Percentiles rank a stretch among this genome's conserved stretches.
Evolutionary conservation across 805 yeast species (phyloP).

Genomic region (Myxozyma sirexii): DNA sequence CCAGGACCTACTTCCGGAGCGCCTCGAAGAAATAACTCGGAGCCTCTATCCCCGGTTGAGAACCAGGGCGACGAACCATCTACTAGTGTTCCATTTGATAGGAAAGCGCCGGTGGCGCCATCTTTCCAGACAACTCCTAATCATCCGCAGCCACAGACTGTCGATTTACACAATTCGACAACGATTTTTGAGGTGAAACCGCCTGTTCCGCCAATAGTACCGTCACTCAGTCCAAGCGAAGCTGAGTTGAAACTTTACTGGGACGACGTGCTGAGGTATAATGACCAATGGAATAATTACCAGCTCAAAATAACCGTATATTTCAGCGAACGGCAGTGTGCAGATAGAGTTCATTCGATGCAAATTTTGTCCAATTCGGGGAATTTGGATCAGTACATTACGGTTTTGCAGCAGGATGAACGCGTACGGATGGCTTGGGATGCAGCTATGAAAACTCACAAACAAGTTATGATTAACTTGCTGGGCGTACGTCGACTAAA

Average conservation of each 20-base stretch:
- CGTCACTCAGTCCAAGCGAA: conserved; percentile 18
- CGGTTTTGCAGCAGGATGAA: conserved; percentile 37
- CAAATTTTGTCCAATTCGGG: conserved; percentile 21
- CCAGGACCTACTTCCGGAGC: neutral
- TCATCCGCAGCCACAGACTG: conserved; percentile 1
- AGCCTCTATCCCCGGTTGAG: conserved; percentile 4
- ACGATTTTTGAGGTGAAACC: conserved; percentile 33
- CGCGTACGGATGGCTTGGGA: conserved; percentile 34
- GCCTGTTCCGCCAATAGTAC: conserved; percentile 36
- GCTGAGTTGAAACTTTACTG: conserved; percentile 31
- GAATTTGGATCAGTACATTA: conserved; percentile 28
- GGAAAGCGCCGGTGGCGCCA: conserved; percentile 18
- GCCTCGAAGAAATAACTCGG: neutral
- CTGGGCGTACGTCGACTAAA: conserved; percentile 24
- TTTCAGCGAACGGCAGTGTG: conserved; percentile 35
- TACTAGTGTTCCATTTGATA: conserved; percentile 22
- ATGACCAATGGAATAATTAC: conserved; percentile 37
- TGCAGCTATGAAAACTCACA: conserved; percentile 32
- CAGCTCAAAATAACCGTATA: conserved; percentile 33
- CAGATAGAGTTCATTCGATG: conserved; percentile 31
- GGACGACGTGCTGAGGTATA: conserved; percentile 31
- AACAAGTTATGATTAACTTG: conserved; percentile 23
- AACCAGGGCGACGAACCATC: neutral
- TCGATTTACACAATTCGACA: conserved; percentile 35
- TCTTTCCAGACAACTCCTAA: neutral